Evolutionary conservation across 768 basidiomycete genomes (phyloP), one percentile per base, ranked within the genome.

Genomic region (Pleurotus salmoneostramineus): DNA sequence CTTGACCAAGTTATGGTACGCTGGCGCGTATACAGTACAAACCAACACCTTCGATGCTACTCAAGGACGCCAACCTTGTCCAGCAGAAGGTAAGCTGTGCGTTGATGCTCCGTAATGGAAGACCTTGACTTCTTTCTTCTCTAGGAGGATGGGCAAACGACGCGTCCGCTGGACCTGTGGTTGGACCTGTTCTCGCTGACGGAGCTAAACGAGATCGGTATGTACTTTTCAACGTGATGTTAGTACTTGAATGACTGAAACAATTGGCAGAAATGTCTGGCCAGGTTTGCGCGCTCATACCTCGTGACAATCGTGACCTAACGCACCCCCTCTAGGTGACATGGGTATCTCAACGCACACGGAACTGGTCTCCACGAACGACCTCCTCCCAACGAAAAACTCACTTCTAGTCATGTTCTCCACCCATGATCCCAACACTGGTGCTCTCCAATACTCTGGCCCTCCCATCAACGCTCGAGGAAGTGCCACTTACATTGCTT

Each of bases 1-100:
- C 58, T 58, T 81, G 60, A 81, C 77, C 14, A 82, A 77, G 62
- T 61, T 81, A 27, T 83, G 81, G 80, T 83, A 82, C 61, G 77
- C 80, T 11, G 81, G 81, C 6, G 80, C 80, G 27, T 83, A 82
- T 57, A 83, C 81, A 0, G 77, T 81, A 40, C 80, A 82, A 63
- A 81, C 77, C 4, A 77, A 79, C 59, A 79, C 76, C 0, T 74
- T 80, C 35, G 72, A 74, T 57, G 62, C 64, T 0, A 66, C 72
- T 48, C 63, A 74, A 58, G 73, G 72, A 15, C 69, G 70, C 54
- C 66, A 67, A 36, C 72, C 69, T 10, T 72, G 73, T 56, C 68
- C 70, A 15, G 40, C 56, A 1, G 7, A 14, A 8, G 59, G 60
- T 27, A 27, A 27, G 21, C 21, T 63, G 32, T 2, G 56, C 50